Evolutionary conservation across 495 filamentous ascomycete species (phyloP).

Genomic region (Aspergillus cavernicola): DNA sequence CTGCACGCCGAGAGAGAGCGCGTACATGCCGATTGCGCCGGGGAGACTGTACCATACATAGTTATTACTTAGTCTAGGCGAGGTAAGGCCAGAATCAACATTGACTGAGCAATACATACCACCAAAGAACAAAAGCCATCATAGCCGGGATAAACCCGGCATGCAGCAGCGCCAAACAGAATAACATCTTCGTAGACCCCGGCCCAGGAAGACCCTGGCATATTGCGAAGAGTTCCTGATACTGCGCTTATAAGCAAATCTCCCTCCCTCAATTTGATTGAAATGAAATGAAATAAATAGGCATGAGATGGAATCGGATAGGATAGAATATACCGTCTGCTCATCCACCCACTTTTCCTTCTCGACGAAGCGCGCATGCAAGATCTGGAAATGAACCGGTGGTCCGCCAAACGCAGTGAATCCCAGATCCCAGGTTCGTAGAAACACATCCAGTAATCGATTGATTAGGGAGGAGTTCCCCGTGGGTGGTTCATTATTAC

Average conservation of each 20-base stretch:
- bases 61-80: no score
- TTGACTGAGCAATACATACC: no score
- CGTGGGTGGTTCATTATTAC: not conserved
- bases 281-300: no score
- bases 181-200: constrained; percentile 75
- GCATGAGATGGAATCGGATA: no score
- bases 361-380: constrained; percentile 62
- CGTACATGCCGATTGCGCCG: constrained; percentile 75
- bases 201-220: constrained; percentile 75
- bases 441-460: constrained; percentile 36
- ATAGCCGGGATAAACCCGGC: constrained; percentile 60
- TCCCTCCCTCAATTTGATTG: not conserved
- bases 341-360: constrained; percentile 71
- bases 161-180: constrained; percentile 66
- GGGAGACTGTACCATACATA: no score
- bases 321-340: constrained; percentile 55
- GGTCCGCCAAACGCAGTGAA: constrained; percentile 71
- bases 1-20: constrained; percentile 62
- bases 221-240: constrained; percentile 79
- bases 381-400: constrained; percentile 68
- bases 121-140: constrained; percentile 67
- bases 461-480: not conserved
- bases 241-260: constrained; percentile 43
- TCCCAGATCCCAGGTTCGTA: constrained; percentile 61
- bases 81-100: no score